These are phyloP conservation scores for Remersonia thermophila DNA, from an alignment of 2,329 filamentous ascomycete genomes.

Conservation along the genomic window DNA sequence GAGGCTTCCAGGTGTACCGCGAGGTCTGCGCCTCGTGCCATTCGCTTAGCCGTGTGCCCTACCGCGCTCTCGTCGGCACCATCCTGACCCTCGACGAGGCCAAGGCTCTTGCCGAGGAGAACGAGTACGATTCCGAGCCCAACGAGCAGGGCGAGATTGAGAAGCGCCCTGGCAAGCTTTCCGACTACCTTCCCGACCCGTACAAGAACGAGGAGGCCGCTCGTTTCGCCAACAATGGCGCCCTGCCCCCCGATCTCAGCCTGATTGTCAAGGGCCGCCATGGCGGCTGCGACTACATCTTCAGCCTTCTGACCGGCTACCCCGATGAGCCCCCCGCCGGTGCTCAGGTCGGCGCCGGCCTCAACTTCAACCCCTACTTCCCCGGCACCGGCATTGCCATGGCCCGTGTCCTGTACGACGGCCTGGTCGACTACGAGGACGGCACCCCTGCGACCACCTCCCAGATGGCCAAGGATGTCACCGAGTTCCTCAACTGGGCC, in stretches of 20 bases:
- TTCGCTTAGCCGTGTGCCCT: constrained; percentile 87
- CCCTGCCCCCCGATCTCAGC: constrained; percentile 90
- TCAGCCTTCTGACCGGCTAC: constrained; percentile 91
- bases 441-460: constrained; percentile 87
- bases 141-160: constrained; percentile 97
- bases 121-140: constrained; percentile 96
- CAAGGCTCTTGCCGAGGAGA: constrained; percentile 93
- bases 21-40: constrained; percentile 98
- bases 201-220: constrained; percentile 99
- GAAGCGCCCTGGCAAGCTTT: constrained; percentile 96
- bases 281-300: constrained; percentile 97
- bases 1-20: constrained; percentile 98
- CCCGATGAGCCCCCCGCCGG: constrained; percentile 92
- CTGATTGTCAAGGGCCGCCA: constrained; percentile 96
- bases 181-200: constrained; percentile 85
- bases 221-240: constrained; percentile 95
- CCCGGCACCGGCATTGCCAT: constrained; percentile 97
- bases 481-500: constrained; percentile 98
- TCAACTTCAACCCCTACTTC: constrained; percentile 99
- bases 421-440: constrained; percentile 95
- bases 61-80: constrained; percentile 79
- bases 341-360: constrained; percentile 68
- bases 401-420: constrained; percentile 96
- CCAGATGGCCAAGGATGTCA: constrained; percentile 99
- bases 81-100: constrained; percentile 95